phyloP scores from a whole-genome alignment of 495 filamentous ascomycete genomes.

The Aspergillus sclerotioniger region DNA sequence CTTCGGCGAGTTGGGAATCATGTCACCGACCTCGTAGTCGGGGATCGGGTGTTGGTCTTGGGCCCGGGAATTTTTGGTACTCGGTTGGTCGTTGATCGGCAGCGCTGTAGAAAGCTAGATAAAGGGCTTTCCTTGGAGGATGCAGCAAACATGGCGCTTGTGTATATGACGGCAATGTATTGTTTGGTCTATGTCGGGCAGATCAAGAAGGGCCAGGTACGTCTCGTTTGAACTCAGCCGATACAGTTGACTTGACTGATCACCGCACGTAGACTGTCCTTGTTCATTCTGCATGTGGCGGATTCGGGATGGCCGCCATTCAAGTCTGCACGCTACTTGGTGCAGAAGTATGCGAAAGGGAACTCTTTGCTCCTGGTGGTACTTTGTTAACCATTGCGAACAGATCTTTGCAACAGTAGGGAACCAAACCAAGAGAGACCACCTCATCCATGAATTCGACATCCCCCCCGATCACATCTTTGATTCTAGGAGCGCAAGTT shows the following conservation, averaged over 20 bases:
- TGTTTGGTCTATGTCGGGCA: slow-evolving; percentile 7
- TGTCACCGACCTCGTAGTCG: slow-evolving; percentile 33
- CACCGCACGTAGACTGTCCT: not conserved
- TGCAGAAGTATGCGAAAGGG: not conserved
- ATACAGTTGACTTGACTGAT: not conserved
- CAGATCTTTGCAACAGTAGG: not conserved
- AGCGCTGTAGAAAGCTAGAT: slow-evolving; percentile 22
- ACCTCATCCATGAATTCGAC: not conserved
- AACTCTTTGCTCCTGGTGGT: not conserved
- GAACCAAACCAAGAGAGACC: not conserved
- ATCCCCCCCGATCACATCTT: slow-evolving; percentile 30
- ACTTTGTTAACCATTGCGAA: not conserved
- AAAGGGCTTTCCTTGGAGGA: slow-evolving; percentile 26
- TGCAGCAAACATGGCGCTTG: slow-evolving; percentile 24
- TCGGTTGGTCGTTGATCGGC: slow-evolving; percentile 10
- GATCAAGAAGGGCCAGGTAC: slow-evolving; percentile 20
- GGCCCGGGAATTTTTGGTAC: slow-evolving; percentile 11
- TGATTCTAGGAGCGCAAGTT: slow-evolving; percentile 41
- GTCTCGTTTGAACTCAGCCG: not conserved
- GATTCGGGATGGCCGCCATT: slow-evolving; percentile 13
- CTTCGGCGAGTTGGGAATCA: slow-evolving; percentile 37
- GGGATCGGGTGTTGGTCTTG: slow-evolving; percentile 36
- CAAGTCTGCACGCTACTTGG: not conserved
- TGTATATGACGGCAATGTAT: slow-evolving; percentile 29
- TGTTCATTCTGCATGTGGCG: slow-evolving; percentile 13